Evolutionary conservation across 1,139 yeast species (phyloP), one percentile per base, ranked within the genome.

Genomic region (Yarrowia galli): DNA sequence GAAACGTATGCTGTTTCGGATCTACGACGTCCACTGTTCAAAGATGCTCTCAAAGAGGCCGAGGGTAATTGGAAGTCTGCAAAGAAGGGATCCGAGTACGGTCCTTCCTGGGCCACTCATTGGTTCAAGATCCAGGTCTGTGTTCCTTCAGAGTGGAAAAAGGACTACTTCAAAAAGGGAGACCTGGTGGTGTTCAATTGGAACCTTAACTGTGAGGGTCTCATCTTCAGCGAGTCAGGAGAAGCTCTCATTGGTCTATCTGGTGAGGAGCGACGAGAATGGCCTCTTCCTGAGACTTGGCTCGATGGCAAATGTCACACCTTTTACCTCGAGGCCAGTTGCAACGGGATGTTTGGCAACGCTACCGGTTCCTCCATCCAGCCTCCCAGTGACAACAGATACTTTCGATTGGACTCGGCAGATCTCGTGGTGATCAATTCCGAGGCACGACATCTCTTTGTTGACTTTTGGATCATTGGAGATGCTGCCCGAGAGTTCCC

Each of bases 51-150:
- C 71, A 82, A 81, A 54, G 79, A 79, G 53, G 81, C 81, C 63
- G 78, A 78, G 20, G 78, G 78, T 68, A 80, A 83, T 49, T 89
- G 92, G 89, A 80, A 83, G 69, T 79, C 81, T 22, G 87, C 92
- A 35, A 80, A 82, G 38, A 86, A 87, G 72, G 96, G 96, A 36
- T 88, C 89, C 73, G 80, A 82, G n/a, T 92, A 90, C 77, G 98
- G 97, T 0, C 98, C 98, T 1, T 89, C 96, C 18, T 95, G 98
- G 99, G 89, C 95, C 71, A 89, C 98, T 0, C 96, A 92, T 73
- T 95, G 99, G 99, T 92, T 95, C 78, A 85, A 87, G 73, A 80
- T 93, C 49, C 79, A 83, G 32, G 79, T 91, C 70, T 80, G 81
- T 38, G 81, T 93, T 9, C 97, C 97, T 0, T 89, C 95, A 90